Evolutionary conservation across 2,329 filamentous ascomycete genomes (phyloP).

Genomic region (Albophoma yamanashiensis): DNA sequence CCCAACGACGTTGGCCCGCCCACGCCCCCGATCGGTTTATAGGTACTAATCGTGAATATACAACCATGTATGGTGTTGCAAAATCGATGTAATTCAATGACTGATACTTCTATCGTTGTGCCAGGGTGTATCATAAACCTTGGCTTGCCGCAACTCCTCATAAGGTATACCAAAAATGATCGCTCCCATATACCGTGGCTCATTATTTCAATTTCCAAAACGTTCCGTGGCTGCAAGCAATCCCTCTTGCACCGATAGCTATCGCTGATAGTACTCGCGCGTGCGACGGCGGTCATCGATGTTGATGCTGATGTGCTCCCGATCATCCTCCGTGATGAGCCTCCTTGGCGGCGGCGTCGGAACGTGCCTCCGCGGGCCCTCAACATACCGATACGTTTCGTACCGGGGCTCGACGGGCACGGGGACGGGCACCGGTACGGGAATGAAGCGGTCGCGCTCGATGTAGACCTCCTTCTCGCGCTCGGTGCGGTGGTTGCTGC

Average conservation of each 20-base stretch:
- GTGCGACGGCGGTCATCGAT: conserved; percentile 22
- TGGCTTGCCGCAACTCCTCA: background rate
- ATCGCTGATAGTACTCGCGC: conserved; percentile 18
- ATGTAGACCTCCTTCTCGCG: conserved; percentile 37
- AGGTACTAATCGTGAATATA: background rate
- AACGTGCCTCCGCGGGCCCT: conserved; percentile 29
- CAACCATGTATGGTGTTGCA: background rate
- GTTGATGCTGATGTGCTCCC: conserved; percentile 13
- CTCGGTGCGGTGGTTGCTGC: conserved; percentile 12
- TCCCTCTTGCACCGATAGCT: background rate
- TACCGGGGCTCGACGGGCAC: conserved; percentile 26
- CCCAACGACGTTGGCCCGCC: background rate
- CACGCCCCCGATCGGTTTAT: background rate
- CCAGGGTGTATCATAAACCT: background rate
- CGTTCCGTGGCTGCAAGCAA: background rate
- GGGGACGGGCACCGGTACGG: conserved; percentile 30
- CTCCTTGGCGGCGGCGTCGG: conserved; percentile 17
- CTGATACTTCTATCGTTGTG: background rate
- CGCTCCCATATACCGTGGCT: background rate
- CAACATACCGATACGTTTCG: conserved; percentile 43
- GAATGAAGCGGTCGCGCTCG: conserved; percentile 39
- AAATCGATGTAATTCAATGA: background rate
- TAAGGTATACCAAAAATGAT: background rate
- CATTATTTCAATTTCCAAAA: background rate
- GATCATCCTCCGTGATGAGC: conserved; percentile 19